Conservation (phyloP, 805 yeast genomes). For the Wickerhamiella spandovensis region DNA sequence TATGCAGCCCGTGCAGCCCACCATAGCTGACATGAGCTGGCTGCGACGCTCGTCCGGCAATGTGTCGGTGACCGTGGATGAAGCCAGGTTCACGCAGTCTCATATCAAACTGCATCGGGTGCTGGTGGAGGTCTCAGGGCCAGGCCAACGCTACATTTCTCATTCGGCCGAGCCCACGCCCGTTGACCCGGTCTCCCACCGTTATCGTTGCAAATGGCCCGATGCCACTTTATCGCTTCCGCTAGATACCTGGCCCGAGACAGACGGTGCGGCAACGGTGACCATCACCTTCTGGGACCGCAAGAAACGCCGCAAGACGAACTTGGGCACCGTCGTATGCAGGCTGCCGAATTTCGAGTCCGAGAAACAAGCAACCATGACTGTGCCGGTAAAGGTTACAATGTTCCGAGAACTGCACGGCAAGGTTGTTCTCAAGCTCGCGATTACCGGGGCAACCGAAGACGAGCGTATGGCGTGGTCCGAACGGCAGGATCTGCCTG, state of each 20-base stretch:
- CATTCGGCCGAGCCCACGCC: constrained; percentile 13
- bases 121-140: constrained; percentile 10
- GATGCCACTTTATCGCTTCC: constrained; percentile 14
- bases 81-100: constrained; percentile 17
- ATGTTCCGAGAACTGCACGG: constrained; percentile 14
- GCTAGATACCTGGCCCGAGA: constrained; percentile 4
- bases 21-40: constrained; percentile 14
- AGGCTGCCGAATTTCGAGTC: constrained; percentile 7
- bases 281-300: constrained; percentile 13
- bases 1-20: too few relatives aligned
- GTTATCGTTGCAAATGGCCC: constrained; percentile 14
- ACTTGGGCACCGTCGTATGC: constrained; percentile 14
- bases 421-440: constrained; percentile 10
- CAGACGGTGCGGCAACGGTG: constrained; percentile 4
- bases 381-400: constrained; percentile 10
- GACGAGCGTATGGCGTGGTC: neutral
- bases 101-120: constrained; percentile 15
- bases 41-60: constrained; percentile 6
- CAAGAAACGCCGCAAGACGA: constrained; percentile 14
- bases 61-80: constrained; percentile 10
- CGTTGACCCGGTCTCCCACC: constrained; percentile 17
- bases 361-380: constrained; percentile 3
- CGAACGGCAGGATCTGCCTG: neutral
- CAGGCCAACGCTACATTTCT: constrained; percentile 14
- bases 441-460: neutral